phyloP scores from a whole-genome alignment of 208 protist genomes.

The Leishmania aethiopica region DNA sequence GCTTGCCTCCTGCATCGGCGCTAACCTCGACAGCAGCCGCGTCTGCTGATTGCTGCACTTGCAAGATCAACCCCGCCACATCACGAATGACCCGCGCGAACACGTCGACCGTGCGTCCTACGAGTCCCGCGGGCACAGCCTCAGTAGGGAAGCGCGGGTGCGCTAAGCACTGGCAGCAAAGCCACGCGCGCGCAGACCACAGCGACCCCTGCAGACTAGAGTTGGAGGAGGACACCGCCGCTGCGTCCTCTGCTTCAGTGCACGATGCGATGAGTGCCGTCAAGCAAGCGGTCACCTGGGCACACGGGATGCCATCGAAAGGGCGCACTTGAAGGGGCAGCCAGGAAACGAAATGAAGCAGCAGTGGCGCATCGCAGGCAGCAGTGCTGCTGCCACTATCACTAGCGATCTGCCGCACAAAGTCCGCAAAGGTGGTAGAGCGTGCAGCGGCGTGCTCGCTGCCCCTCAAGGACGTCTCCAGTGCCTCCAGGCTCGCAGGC shows the following conservation, averaged over 20 bases:
- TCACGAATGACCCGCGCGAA: constrained; percentile 50
- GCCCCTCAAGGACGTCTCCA: not conserved
- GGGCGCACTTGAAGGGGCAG: constrained; percentile 45
- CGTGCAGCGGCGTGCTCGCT: not conserved
- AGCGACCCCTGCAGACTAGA: not conserved
- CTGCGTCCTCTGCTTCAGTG: not conserved
- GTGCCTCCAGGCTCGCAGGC: not conserved
- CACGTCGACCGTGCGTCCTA: constrained; percentile 47
- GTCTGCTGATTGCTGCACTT: constrained; percentile 14
- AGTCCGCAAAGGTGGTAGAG: constrained; percentile 7
- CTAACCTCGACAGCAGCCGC: not conserved
- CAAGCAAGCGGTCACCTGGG: constrained; percentile 33
- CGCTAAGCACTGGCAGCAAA: constrained; percentile 52
- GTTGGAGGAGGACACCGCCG: not conserved
- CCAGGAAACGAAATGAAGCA: constrained; percentile 33
- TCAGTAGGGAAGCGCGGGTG: constrained; percentile 56
- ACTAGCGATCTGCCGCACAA: constrained; percentile 4
- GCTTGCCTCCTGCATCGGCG: not conserved
- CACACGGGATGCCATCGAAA: constrained; percentile 35
- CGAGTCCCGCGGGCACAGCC: constrained; percentile 41
- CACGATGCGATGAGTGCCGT: constrained; percentile 17
- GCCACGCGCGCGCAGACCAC: constrained; percentile 36
- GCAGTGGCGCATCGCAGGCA: not conserved
- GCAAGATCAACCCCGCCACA: constrained; percentile 23
- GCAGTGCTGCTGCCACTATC: not conserved